Percentiles rank a stretch among this genome's conserved stretches.
Conservation (phyloP, 331 rosid species). For the Acacia concinna region DNA sequence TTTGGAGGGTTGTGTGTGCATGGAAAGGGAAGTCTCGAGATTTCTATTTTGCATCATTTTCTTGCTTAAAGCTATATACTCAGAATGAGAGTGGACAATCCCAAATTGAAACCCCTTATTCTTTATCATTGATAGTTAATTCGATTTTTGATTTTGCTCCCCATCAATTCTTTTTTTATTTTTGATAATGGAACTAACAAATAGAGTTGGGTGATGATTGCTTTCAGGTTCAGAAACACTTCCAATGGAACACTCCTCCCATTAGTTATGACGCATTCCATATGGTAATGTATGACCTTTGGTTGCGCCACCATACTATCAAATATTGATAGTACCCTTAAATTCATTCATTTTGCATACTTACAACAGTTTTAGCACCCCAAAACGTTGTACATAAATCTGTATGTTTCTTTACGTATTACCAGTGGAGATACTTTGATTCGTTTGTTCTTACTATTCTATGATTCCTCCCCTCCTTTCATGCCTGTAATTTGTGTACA, state of each 20-base stretch:
- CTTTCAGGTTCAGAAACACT: conserved; percentile 86
- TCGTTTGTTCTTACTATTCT: conserved; percentile 26
- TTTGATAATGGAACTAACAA: conserved; percentile 26
- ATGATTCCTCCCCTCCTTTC: not conserved
- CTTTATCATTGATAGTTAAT: not conserved
- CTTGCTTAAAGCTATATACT: not conserved
- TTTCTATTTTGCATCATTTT: not conserved
- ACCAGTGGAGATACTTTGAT: not conserved
- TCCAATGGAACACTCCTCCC: conserved; percentile 95
- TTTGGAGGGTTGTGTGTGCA: not conserved
- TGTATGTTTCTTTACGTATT: not conserved
- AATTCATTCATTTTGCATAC: conserved; percentile 39
- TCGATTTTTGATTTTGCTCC: conserved; percentile 16
- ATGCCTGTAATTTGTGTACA: not conserved
- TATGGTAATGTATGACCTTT: conserved; percentile 95
- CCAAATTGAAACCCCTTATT: not conserved
- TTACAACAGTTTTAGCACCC: conserved; percentile 43
- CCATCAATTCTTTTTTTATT: conserved; percentile 11
- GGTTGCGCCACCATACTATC: conserved; percentile 85
- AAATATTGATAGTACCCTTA: conserved; percentile 52
- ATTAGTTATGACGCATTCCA: conserved; percentile 78
- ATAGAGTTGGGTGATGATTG: conserved; percentile 16
- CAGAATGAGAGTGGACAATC: not conserved
- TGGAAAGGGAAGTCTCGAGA: not conserved
- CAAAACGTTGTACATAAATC: conserved; percentile 52